Base-by-base conservation (phyloP, 1,284 basidiomycete genomes). In the Termitomyces sp. region DNA sequence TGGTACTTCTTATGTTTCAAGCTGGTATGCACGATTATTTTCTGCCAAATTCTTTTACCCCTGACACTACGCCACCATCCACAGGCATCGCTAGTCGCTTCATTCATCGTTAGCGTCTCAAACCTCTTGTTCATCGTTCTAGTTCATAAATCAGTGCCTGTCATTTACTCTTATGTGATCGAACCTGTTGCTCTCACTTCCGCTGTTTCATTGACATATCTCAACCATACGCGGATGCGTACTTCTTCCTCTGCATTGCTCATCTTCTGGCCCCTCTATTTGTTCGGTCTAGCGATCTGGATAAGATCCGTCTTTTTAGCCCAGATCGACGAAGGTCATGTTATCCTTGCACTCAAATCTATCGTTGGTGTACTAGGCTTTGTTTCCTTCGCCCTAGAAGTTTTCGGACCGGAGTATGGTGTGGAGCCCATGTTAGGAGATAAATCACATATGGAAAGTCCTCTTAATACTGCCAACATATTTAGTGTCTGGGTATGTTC, bases 191-290 rank as follows among this genome's bases (percentile, higher is more conserved):
- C 81, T 0, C 68, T 86, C 2, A 45, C 74, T 24, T 64, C 75
- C 9, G 71, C 80, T 15, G 65, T 76, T 3, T 56, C 69, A n/a
- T 66, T 90, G 39, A 83, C 82, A 1, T 79, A 77, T 60, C 66
- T 81, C 58, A 94, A 92, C 64, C 93, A 97, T 68, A 82, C 82
- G 39, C 84, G 87, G n/a, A 82, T 85, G 0, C 81, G 86, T 13
- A 80, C 81, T 8, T 90, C 94, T 0, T 94, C 92, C 0, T 80
- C 89, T 0, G 68, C 85, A 21, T 72, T 94, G 28, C 80, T 98
- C 21, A 71, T 96, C 50, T 94, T 92, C 70, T 96, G 91, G 88
- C 90, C 94, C 0, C 50, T 80, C 3, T 92, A 94, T 63, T 54
- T 82, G 9, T 30, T 80, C 19, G 73, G 75, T 0, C 65, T 83